Base-by-base conservation (phyloP, 306 rosid species). In the Acmispon strigosus region DNA sequence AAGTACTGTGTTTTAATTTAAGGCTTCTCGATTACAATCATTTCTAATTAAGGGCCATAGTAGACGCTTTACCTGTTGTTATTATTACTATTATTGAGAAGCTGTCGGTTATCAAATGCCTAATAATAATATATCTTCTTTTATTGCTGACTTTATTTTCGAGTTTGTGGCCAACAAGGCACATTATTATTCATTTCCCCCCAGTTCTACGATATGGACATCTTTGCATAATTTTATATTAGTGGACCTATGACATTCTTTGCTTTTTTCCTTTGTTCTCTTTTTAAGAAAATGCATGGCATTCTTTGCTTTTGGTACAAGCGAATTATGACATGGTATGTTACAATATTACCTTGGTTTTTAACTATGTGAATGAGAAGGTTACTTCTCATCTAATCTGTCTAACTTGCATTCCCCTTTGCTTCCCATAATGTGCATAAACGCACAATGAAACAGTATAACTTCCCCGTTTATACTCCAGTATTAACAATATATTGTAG, bases 231-330 rank as follows among this genome's bases (percentile, higher is more conserved):
- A 10, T 24, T 62, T 12, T 48, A 52, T 39, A 10, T 22, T 49
- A 55, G 45, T 49, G 24, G 39, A 24, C 37, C 10, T 34, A 2
- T 45, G 60, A 22, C 13, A 24, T 47, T 49, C 50, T 51, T 37
- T 63, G 54, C 69, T 14, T 22, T 63, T 24, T 55, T 60, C 16
- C 16, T 16, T 43, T 17, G 16, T 20, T 43, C n/a, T n/a, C n/a
- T n/a, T n/a, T 22, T 63, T 29, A 9, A 44, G 67, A 18, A 62
- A 43, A 2, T 27, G 32, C 32, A 42, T 42, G 37, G 7, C 56
- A 44, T 73, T 24, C 37, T 57, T 74, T 69, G 32, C 80, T 59
- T 76, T 27, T 10, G 43, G 66, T 54, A 10, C 22, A 62, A 52
- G 72, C 17, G 4, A 61, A 9, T 32, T 47, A 44, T 45, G 29